Conservation (phyloP, 2,329 filamentous ascomycete genomes). For the Escovopsis sp. region DNA sequence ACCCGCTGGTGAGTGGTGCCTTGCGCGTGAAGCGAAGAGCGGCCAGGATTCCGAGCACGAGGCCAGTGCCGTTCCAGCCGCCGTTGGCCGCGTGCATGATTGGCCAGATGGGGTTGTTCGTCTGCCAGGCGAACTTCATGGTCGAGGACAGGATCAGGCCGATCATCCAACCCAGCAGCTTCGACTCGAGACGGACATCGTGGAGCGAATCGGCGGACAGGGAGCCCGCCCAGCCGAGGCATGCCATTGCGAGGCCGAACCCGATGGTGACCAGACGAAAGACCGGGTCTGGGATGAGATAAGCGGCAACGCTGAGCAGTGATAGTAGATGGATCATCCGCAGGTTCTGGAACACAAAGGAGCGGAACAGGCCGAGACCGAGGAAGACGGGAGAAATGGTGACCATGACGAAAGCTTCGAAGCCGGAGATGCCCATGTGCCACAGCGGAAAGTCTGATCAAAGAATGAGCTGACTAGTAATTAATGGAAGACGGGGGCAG, state of each 20-base stretch:
- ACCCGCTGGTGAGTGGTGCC: conserved; percentile 32
- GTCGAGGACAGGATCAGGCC: conserved; percentile 76
- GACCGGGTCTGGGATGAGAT: conserved; percentile 56
- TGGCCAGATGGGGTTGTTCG: conserved; percentile 95
- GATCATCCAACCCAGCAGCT: conserved; percentile 64
- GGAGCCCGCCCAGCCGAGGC: conserved; percentile 70
- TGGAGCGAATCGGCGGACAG: conserved; percentile 67
- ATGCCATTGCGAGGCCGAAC: conserved; percentile 67
- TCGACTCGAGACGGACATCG: conserved; percentile 61
- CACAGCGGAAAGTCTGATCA: conserved; percentile 76
- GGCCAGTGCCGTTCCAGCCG: conserved; percentile 77
- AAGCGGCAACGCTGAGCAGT: conserved; percentile 65
- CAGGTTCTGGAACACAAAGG: conserved; percentile 52
- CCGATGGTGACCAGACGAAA: conserved; percentile 67
- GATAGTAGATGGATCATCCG: conserved; percentile 63
- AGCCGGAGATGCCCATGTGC: conserved; percentile 98
- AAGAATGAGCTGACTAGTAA: background rate
- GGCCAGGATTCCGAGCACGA: conserved; percentile 62
- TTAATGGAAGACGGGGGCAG: background rate
- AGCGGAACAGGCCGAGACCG: conserved; percentile 53
- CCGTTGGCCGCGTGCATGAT: conserved; percentile 82
- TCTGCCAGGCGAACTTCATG: conserved; percentile 83
- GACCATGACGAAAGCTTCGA: conserved; percentile 76
- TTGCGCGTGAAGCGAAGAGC: conserved; percentile 61
- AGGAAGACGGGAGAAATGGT: conserved; percentile 72